These are phyloP conservation scores for Saururus chinensis DNA, from an alignment of 164 flowering plant species.

Conservation along the genomic window DNA sequence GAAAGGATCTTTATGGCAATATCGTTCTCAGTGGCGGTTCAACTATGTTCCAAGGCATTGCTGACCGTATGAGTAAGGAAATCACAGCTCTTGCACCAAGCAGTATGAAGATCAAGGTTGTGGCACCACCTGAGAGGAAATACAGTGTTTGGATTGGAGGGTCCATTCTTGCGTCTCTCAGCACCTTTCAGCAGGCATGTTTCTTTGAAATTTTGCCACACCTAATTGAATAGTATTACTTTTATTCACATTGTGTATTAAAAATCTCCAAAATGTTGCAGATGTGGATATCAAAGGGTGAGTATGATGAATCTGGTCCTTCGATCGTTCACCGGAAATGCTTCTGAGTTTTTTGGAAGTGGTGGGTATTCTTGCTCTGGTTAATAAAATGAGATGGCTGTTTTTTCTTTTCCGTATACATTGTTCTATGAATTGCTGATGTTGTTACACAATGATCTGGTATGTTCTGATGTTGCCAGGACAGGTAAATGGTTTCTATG, in stretches of 20 bases:
- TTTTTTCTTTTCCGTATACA: too few species aligned
- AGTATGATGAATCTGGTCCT: conserved; percentile 26
- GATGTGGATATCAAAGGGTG: conserved; percentile 31
- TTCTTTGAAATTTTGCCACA: background rate
- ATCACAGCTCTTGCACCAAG: conserved; percentile 33
- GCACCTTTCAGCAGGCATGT: conserved; percentile 32
- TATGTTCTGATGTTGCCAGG: background rate
- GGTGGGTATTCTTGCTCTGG: background rate
- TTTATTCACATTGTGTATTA: background rate
- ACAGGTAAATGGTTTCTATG: background rate
- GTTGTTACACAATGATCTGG: background rate
- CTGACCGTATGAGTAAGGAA: conserved; percentile 33
- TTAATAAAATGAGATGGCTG: background rate
- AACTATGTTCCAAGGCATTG: conserved; percentile 33
- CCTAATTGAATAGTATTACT: background rate
- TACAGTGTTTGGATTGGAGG: conserved; percentile 39
- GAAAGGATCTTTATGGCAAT: conserved; percentile 34
- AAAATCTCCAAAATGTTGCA: conserved; percentile 2
- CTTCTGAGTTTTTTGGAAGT: conserved; percentile 8
- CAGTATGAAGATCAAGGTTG: conserved; percentile 37
- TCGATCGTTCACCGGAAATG: conserved; percentile 26
- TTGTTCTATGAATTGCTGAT: background rate
- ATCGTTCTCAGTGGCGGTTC: conserved; percentile 36
- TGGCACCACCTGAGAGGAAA: conserved; percentile 35
- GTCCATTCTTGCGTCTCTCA: conserved; percentile 31